phyloP scores from a whole-genome alignment of 176 grass and related monocot species.

The Cenchrus purpureus region DNA sequence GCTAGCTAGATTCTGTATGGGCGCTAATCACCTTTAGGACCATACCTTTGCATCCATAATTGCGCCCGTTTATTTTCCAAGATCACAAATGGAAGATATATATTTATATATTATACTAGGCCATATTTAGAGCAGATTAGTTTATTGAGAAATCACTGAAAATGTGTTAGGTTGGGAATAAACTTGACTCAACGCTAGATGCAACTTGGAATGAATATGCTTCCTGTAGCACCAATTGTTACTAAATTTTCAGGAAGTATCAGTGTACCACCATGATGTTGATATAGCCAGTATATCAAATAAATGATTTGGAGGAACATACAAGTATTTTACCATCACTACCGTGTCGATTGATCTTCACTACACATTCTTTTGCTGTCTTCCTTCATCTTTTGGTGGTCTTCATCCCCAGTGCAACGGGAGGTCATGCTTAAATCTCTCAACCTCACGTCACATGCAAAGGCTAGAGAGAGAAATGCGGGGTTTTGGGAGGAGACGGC shows the following conservation, averaged over 20 bases:
- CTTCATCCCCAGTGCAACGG: slow-evolving; percentile 25
- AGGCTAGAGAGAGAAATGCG: slow-evolving; percentile 58
- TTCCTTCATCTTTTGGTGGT: slow-evolving; percentile 11
- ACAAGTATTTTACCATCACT: neutral
- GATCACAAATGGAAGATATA: neutral
- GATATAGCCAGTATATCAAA: neutral
- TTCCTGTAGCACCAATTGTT: neutral
- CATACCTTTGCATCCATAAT: neutral
- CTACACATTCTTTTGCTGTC: neutral
- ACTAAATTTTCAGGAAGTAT: neutral
- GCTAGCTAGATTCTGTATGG: slow-evolving; percentile 1
- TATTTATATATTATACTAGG: neutral
- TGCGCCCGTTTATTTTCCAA: neutral
- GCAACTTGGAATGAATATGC: neutral
- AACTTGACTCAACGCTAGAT: neutral
- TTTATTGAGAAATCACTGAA: neutral
- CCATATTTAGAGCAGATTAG: neutral
- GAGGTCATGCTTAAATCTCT: slow-evolving; percentile 60
- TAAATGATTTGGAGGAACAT: neutral
- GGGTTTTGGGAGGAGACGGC: slow-evolving; percentile 37
- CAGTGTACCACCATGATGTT: neutral
- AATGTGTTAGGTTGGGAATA: neutral
- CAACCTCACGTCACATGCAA: slow-evolving; percentile 47
- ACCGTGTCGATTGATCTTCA: neutral
- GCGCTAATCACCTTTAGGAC: neutral